Percentiles rank a stretch among this genome's conserved stretches.
Evolutionary conservation across 768 basidiomycete species (phyloP).

Genomic region (Suillus plorans): DNA sequence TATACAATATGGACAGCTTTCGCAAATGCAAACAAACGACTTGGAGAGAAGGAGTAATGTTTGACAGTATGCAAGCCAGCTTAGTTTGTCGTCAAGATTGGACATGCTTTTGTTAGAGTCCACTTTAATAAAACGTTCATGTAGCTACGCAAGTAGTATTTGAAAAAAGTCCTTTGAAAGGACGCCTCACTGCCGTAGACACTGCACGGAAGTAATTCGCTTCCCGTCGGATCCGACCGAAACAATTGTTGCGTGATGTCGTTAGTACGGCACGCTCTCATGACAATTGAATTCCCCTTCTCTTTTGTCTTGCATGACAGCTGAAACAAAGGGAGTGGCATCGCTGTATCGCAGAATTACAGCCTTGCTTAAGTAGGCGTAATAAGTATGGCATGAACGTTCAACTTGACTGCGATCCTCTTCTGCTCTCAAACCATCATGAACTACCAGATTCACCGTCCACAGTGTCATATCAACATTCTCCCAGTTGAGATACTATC

Average conservation of each 20-base stretch:
- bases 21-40: neutral
- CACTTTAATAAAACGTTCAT: neutral
- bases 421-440: constrained; percentile 1
- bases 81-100: neutral
- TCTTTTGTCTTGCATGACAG: constrained; percentile 8
- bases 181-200: too few species aligned
- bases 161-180: neutral
- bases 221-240: neutral
- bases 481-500: constrained; percentile 61
- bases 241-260: constrained; percentile 6
- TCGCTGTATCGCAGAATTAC: neutral
- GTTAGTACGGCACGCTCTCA: neutral
- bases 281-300: neutral
- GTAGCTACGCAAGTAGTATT: neutral
- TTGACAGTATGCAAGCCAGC: neutral
- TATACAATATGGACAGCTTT: neutral
- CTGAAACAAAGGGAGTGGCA: constrained; percentile 10
- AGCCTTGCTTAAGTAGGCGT: constrained; percentile 1
- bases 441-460: neutral
- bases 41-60: neutral
- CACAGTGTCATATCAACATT: constrained; percentile 34
- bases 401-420: neutral
- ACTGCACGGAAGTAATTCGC: neutral
- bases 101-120: neutral
- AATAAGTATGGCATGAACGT: neutral